A percentile compares a stretch with the other conserved stretches of the same genome.
Conservation (phyloP, 257 asterid species). For the Plantago ovata region DNA sequence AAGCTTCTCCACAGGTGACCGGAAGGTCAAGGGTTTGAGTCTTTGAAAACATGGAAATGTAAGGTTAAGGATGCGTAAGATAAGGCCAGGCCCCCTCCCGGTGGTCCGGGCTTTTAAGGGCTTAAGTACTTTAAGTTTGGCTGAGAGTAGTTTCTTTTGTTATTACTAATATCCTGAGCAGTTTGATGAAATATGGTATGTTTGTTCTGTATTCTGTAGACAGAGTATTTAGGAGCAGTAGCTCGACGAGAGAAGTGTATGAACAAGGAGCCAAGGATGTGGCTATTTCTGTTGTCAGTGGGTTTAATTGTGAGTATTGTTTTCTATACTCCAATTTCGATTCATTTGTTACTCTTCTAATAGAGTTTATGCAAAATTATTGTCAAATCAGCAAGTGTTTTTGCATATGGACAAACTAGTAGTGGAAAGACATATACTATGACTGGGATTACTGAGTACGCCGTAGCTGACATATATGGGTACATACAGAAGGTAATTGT, state of each 20-base stretch:
- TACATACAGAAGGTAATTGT: constrained; percentile 63
- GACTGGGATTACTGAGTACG: constrained; percentile 86
- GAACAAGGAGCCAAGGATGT: constrained; percentile 88
- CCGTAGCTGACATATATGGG: constrained; percentile 77
- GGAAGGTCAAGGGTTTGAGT: too few species aligned
- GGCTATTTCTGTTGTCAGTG: constrained; percentile 79
- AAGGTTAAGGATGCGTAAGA: too few species aligned
- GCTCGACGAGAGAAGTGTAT: constrained; percentile 82
- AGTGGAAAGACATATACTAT: constrained; percentile 96
- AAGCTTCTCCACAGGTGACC: too few species aligned
- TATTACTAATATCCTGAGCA: constrained; percentile 2
- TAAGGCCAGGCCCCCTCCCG: too few species aligned
- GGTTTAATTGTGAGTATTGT: constrained; percentile 68
- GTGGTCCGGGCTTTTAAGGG: constrained; percentile 13
- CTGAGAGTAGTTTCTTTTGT: constrained; percentile 4
- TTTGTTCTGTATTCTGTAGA: constrained; percentile 33
- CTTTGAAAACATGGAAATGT: constrained; percentile 3
- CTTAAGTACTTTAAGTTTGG: constrained; percentile 8
- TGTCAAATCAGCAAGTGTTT: constrained; percentile 63
- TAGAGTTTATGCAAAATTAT: constrained; percentile 5
- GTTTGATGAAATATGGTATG: constrained; percentile 14
- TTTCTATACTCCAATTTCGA: background rate
- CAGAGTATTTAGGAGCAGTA: constrained; percentile 68
- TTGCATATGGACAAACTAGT: constrained; percentile 97
- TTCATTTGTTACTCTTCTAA: background rate